Conservation (phyloP, 2,329 filamentous ascomycete genomes). For the Graphiopsis chlorocephala region DNA sequence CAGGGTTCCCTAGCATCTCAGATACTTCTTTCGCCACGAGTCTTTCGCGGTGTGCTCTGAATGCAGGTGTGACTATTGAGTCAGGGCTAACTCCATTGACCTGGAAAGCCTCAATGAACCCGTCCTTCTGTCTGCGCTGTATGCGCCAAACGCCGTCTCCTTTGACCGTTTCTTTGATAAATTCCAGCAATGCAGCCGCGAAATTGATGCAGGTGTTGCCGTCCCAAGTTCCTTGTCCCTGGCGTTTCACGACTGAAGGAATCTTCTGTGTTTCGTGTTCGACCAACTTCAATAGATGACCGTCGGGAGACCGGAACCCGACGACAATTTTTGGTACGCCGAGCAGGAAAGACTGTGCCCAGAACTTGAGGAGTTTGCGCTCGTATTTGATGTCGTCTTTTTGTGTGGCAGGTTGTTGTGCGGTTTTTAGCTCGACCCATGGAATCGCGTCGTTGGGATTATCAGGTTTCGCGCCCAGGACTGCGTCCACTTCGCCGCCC, state of each 20-base stretch:
- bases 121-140: constrained; percentile 57
- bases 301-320: constrained; percentile 74
- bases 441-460: constrained; percentile 67
- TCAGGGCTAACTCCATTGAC: constrained; percentile 73
- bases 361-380: constrained; percentile 67
- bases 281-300: constrained; percentile 69
- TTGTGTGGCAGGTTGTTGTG: constrained; percentile 51
- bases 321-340: constrained; percentile 87
- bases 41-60: constrained; percentile 65
- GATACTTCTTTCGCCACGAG: constrained; percentile 19
- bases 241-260: constrained; percentile 66
- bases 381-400: constrained; percentile 71
- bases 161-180: constrained; percentile 48
- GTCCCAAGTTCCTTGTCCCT: constrained; percentile 73
- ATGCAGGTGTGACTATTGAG: constrained; percentile 71
- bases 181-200: constrained; percentile 68
- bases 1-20: constrained; percentile 19
- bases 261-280: constrained; percentile 78
- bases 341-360: constrained; percentile 70
- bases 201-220: constrained; percentile 94
- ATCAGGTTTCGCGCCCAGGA: constrained; percentile 78
- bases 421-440: constrained; percentile 95
- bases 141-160: constrained; percentile 74
- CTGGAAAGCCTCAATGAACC: constrained; percentile 70
- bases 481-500: constrained; percentile 90